These are phyloP conservation scores for Tetrahymena borealis DNA, from an alignment of 73 alveolate species.

Conservation along the genomic window DNA sequence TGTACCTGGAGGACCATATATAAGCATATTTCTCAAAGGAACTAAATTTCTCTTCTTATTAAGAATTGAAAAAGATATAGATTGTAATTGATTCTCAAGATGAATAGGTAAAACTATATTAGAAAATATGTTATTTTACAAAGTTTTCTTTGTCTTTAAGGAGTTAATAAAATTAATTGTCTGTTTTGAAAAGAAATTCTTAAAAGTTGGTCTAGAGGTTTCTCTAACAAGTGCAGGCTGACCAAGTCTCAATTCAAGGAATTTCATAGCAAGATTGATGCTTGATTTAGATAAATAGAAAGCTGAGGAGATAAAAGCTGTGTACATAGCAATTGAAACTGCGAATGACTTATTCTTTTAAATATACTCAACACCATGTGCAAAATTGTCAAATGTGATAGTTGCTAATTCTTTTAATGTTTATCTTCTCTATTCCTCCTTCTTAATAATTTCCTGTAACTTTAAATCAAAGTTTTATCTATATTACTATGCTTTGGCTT, in stretches of 20 bases:
- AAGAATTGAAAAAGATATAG: slow-evolving; percentile 58
- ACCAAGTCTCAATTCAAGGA: slow-evolving; percentile 47
- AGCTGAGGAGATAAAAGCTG: slow-evolving; percentile 48
- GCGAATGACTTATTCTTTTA: slow-evolving; percentile 50
- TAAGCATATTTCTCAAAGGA: slow-evolving; percentile 64
- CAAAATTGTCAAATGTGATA: slow-evolving; percentile 43
- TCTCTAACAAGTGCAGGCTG: slow-evolving; percentile 65
- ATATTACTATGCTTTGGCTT: slow-evolving; percentile 10
- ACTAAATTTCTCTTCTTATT: slow-evolving; percentile 62
- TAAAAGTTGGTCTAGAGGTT: slow-evolving; percentile 56
- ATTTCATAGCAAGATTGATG: slow-evolving; percentile 27
- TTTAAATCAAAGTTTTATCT: slow-evolving; percentile 46
- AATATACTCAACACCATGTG: slow-evolving; percentile 44
- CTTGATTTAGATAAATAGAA: slow-evolving; percentile 48
- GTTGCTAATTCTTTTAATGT: slow-evolving; percentile 45
- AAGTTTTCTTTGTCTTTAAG: slow-evolving; percentile 27
- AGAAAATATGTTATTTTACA: slow-evolving; percentile 45
- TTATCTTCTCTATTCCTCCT: slow-evolving; percentile 51
- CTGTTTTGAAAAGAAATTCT: slow-evolving; percentile 5
- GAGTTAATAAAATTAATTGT: slow-evolving; percentile 29
- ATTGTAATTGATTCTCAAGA: slow-evolving; percentile 50
- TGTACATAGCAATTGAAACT: slow-evolving; percentile 37
- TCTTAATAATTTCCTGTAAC: slow-evolving; percentile 30
- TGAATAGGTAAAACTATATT: slow-evolving; percentile 55
- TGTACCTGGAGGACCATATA: slow-evolving; percentile 89